Evolutionary conservation across 2,329 filamentous ascomycete species (phyloP).

Genomic region (Colletotrichum lupini): DNA sequence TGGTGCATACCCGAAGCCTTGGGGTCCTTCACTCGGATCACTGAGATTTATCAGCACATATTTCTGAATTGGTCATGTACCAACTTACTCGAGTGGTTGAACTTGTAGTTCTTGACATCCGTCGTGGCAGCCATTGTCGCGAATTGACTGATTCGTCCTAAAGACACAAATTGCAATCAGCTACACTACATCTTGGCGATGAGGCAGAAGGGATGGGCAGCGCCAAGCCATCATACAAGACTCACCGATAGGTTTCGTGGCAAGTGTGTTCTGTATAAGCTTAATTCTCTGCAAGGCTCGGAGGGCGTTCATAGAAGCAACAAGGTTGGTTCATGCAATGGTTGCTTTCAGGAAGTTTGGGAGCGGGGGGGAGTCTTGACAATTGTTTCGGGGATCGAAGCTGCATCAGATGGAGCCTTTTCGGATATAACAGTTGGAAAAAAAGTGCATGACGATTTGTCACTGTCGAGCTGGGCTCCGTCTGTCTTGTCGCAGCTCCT

Average conservation of each 20-base stretch:
- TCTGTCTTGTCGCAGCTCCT: neutral
- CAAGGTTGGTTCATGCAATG: neutral
- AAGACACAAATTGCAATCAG: neutral
- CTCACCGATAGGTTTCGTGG: constrained; percentile 13
- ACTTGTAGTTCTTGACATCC: constrained; percentile 81
- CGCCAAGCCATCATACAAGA: neutral
- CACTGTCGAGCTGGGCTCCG: constrained; percentile 8
- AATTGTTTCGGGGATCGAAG: constrained; percentile 12
- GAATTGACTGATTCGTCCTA: constrained; percentile 39
- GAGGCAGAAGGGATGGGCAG: neutral
- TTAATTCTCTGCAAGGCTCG: constrained; percentile 33
- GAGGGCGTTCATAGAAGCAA: constrained; percentile 29
- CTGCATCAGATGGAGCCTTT: constrained; percentile 8
- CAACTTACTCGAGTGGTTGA: constrained; percentile 80
- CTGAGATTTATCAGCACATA: constrained; percentile 48
- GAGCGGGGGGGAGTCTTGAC: neutral
- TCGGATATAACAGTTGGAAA: constrained; percentile 20
- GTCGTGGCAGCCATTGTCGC: constrained; percentile 76
- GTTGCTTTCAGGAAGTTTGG: neutral
- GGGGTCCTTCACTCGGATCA: constrained; percentile 95
- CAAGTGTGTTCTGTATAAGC: constrained; percentile 27
- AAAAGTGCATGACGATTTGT: constrained; percentile 16
- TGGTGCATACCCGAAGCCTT: constrained; percentile 72
- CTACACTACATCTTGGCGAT: neutral
- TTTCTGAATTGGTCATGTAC: fast-evolving